These are phyloP conservation scores for Phytopythium kandeliae DNA, from an alignment of 352 stramenopile species.

Conservation along the genomic window DNA sequence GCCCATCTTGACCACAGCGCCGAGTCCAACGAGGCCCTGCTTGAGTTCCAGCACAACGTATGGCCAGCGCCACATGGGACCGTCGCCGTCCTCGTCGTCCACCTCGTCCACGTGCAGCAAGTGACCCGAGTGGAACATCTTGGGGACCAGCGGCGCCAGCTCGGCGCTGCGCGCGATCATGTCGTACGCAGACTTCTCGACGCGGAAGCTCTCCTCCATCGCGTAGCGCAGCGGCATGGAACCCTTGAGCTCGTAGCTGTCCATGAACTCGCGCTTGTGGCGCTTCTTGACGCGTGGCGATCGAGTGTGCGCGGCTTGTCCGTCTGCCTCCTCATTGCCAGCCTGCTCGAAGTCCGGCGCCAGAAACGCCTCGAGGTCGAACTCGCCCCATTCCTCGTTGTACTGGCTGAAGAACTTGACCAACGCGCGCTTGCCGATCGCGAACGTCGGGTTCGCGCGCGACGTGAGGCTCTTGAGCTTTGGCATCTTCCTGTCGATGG, in stretches of 20 bases:
- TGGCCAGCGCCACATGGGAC: slow-evolving; percentile 76
- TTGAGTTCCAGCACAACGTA: slow-evolving; percentile 78
- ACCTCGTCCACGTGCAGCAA: slow-evolving; percentile 56
- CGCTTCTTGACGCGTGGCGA: slow-evolving; percentile 22
- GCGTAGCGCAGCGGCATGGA: slow-evolving; percentile 54
- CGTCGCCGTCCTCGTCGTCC: slow-evolving; percentile 60
- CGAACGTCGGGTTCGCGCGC: slow-evolving; percentile 75
- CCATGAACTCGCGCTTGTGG: slow-evolving; percentile 30
- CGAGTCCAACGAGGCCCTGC: slow-evolving; percentile 38
- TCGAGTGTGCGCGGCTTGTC: background rate
- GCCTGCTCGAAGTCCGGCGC: slow-evolving; percentile 34
- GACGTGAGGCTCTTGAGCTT: slow-evolving; percentile 62
- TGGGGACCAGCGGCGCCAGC: slow-evolving; percentile 36
- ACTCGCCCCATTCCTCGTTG: slow-evolving; percentile 80
- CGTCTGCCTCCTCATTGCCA: slow-evolving; percentile 6
- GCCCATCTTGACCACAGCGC: slow-evolving; percentile 42
- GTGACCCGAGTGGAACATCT: slow-evolving; percentile 43
- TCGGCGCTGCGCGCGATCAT: slow-evolving; percentile 27
- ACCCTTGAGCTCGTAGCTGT: slow-evolving; percentile 45
- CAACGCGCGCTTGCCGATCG: slow-evolving; percentile 43
- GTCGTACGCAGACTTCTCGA: slow-evolving; percentile 49
- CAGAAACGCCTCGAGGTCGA: slow-evolving; percentile 65
- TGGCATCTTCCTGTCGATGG: slow-evolving; percentile 23
- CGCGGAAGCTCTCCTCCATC: slow-evolving; percentile 76
- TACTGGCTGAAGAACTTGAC: slow-evolving; percentile 85